Percentiles rank a stretch among this genome's conserved stretches.
These are phyloP conservation scores for Sporisorium reilianum DNA, from an alignment of 1,284 basidiomycete species.

Conservation along the genomic window DNA sequence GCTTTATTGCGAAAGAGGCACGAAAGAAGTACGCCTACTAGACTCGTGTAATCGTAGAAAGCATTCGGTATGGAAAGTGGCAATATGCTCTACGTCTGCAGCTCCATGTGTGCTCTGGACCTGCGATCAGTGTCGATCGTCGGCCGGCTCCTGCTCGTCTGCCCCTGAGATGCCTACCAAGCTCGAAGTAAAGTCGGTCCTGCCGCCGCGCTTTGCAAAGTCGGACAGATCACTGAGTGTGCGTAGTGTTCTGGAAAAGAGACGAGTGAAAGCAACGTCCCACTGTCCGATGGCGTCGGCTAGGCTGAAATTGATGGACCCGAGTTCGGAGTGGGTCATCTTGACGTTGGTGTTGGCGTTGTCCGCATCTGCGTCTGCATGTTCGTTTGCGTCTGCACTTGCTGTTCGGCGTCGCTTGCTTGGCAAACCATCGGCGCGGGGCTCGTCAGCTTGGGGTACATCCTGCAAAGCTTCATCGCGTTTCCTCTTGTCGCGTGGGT, in stretches of 20 bases:
- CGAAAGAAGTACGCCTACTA: conserved; percentile 49
- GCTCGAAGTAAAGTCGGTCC: conserved; percentile 21
- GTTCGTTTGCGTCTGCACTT: conserved; percentile 11
- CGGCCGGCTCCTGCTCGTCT: conserved; percentile 27
- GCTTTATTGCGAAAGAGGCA: conserved; percentile 31
- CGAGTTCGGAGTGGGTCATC: conserved; percentile 42
- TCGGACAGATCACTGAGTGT: conserved; percentile 50
- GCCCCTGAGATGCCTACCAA: conserved; percentile 28
- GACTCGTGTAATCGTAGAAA: not conserved
- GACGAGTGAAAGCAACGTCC: conserved; percentile 49
- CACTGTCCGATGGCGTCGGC: conserved; percentile 44
- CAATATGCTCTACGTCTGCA: too few species aligned
- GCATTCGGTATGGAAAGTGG: not conserved
- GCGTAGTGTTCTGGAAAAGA: conserved; percentile 46
- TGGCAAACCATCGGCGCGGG: conserved; percentile 27
- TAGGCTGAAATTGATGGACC: conserved; percentile 36
- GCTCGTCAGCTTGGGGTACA: conserved; percentile 5
- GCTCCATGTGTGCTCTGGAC: too few species aligned
- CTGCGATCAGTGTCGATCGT: conserved; percentile 21
- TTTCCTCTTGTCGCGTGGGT: conserved; percentile 23
- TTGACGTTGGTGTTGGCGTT: conserved; percentile 14
- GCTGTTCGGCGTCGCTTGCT: conserved; percentile 26
- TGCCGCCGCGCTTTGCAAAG: conserved; percentile 8
- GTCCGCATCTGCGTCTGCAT: not conserved
- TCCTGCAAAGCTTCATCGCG: conserved; percentile 11